Base-by-base conservation (phyloP, 495 filamentous ascomycete species). In the Hypoxylon fuscum region DNA sequence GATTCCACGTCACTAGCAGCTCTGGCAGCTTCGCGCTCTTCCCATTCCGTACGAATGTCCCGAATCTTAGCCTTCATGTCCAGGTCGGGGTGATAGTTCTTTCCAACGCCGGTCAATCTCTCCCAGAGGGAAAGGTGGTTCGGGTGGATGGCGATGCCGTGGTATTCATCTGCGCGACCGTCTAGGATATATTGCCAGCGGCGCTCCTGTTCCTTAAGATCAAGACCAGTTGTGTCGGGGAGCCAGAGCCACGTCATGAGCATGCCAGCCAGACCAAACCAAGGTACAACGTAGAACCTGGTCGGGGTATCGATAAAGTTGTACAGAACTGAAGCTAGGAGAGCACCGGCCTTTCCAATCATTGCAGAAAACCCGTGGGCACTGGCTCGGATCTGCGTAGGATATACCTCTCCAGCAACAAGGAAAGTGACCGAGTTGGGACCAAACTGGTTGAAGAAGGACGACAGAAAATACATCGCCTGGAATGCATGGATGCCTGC, bases 371-470 rank as follows among this genome's bases (percentile, higher is more conserved):
- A 85, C 61, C 92, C 93, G 79, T 97, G 93, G 41, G 93, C 92
- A 31, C 91, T 91, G 47, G 92, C 92, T 66, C 93, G 90, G 58
- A 97, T 88, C 3, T 91, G 89, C 0, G 92, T 96, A 1, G 93
- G 93, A 81, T 87, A 97, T 9, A 94, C 90, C 72, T 97, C 93
- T 22, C 91, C 93, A 22, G 93, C 92, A 17, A 94, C 90, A 55
- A 96, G 81, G 88, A 97, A 96, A 46, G 91, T 93, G 52, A 96
- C 90, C 50, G 84, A 85, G 82, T 96, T 97, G 74, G 93, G 92
- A 6, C 93, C 92, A 68, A 97, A 96, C 74, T 97, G 93, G 81
- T 95, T 96, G 87, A 97, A 97, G 81, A 97, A 96, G 34, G 88
- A 91, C 41, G 89, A 90, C 43, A 95, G 73, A 80, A 93, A 97